These are phyloP conservation scores for Tylopilus sp. DNA, from an alignment of 768 basidiomycete species.

Conservation along the genomic window DNA sequence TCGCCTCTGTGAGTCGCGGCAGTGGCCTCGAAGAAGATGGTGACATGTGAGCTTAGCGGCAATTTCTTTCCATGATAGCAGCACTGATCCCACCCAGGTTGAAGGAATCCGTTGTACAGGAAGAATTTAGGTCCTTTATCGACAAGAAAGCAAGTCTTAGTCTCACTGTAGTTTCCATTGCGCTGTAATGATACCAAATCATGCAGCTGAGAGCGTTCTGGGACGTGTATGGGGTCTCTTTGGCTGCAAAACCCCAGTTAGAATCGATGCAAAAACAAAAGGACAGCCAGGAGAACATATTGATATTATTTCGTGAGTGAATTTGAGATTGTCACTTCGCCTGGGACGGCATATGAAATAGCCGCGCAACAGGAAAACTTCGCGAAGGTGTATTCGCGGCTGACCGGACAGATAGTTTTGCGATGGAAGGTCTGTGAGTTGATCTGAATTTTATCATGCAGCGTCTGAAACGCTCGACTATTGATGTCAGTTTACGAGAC, in stretches of 20 bases:
- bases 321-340: neutral
- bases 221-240: constrained; percentile 32
- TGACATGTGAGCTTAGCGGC: constrained; percentile 55
- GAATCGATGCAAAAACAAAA: constrained; percentile 31
- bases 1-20: constrained; percentile 73
- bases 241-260: constrained; percentile 2
- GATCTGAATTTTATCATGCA: neutral
- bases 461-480: neutral
- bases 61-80: constrained; percentile 23
- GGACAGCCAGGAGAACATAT: constrained; percentile 62
- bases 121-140: constrained; percentile 65
- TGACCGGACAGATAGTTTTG: constrained; percentile 55
- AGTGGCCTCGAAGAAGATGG: constrained; percentile 73
- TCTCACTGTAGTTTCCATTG: neutral
- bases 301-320: constrained; percentile 69
- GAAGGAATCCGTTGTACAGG: constrained; percentile 55
- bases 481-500: constrained; percentile 63
- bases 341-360: neutral
- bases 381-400: constrained; percentile 70
- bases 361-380: constrained; percentile 55
- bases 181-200: neutral
- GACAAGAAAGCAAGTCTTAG: constrained; percentile 53
- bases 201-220: constrained; percentile 50
- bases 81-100: constrained; percentile 44
- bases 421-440: constrained; percentile 56